Percentiles rank a stretch among this genome's conserved stretches.
Evolutionary conservation across 1,284 basidiomycete species (phyloP).

Genomic region (Ustilago curta): DNA sequence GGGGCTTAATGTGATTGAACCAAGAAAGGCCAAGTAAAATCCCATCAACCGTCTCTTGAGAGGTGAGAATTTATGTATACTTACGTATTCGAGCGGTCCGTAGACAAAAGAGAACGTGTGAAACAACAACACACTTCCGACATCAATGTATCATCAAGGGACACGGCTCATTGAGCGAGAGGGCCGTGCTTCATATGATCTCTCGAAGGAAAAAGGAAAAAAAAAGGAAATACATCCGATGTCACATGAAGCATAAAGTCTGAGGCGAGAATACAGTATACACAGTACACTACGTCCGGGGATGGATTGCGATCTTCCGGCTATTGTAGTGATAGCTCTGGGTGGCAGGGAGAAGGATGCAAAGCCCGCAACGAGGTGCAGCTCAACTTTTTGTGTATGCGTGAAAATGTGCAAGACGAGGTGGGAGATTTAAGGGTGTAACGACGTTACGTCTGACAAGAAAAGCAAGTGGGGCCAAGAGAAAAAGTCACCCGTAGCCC

Average conservation of each 20-base stretch:
- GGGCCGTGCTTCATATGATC: conserved; percentile 11
- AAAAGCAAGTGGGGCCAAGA: no score
- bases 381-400: no score
- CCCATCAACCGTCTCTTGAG: not conserved
- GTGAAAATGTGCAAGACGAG: no score
- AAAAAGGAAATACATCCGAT: not conserved
- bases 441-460: no score
- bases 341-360: no score
- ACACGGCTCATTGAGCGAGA: not conserved
- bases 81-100: not conserved
- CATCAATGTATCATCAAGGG: not conserved
- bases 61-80: not conserved
- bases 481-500: no score
- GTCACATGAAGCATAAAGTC: conserved; percentile 3
- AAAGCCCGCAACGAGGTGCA: no score
- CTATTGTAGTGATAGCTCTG: no score
- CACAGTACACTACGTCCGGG: no score
- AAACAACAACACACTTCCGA: not conserved
- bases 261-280: not conserved
- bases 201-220: not conserved
- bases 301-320: no score
- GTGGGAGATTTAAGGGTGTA: no score
- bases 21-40: conserved; percentile 7
- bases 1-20: conserved; percentile 20
- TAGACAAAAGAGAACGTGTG: conserved; percentile 2